Evolutionary conservation across 2,329 filamentous ascomycete species (phyloP), one percentile per base, ranked within the genome.

Genomic region (Furcasterigmium sp.): DNA sequence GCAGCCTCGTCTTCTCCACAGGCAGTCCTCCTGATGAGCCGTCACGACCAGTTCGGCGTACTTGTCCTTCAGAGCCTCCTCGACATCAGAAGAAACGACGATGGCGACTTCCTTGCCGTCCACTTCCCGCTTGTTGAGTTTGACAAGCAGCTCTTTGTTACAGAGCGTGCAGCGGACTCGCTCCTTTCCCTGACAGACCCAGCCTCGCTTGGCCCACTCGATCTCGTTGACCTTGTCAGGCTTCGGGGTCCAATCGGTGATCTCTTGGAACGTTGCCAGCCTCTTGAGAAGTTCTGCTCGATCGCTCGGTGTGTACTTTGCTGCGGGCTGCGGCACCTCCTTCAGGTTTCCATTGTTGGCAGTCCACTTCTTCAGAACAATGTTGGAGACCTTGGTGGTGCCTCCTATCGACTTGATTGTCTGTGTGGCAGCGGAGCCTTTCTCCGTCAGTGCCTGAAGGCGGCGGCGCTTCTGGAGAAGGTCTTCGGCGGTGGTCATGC

Each of bases 171-270:
- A 98, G 15, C 82, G 80, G 14, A 97, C 88, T 4, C 86, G 86
- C 63, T 95, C 90, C 51, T 82, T 82, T 53, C 85, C 85, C 37
- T 85, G 81, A 56, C 91, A 96, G 4, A 84, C 75, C 91, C 93
- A 98, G 1, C 91, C 91, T 46, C 87, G 73, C 69, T 91, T 95
- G 1, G 91, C 91, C 93, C 93, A 98, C 61, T 90, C 85, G 8
- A 96, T 82, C 65, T 97, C 93, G 58, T 82, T 89, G 53, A 97
- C 83, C 26, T 73, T 75, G 41, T 91, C 80, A 0, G 93, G 91
- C 61, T 97, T 97, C 0, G 88, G 86, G n/a, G 87, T 85, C 91
- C 91, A 98, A 59, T 86, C 80, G 42, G 89, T 93, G 38, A 97
- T 82, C 52, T 91, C 89, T 57, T 91, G 86, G 59, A 95, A 98